Percentiles rank a stretch among this genome's conserved stretches.
Evolutionary conservation across 1,139 yeast genomes (phyloP).

Genomic region (Saccharomycopsis hybrid): DNA sequence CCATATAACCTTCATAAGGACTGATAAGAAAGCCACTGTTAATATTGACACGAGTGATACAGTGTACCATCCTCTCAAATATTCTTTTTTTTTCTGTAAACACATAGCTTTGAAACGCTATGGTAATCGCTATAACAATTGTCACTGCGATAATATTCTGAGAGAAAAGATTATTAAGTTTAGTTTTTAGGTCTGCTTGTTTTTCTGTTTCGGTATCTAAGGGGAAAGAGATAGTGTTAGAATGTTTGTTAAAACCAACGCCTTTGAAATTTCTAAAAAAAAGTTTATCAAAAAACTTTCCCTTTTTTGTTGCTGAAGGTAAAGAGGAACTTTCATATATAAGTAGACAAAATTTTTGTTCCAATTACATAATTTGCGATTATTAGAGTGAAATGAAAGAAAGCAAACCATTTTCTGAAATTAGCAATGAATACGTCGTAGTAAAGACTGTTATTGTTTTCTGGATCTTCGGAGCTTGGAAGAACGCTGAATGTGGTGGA

Average conservation of each 20-base stretch:
- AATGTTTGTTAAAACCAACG: neutral
- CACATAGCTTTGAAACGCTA: neutral
- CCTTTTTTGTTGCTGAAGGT: too few relatives aligned
- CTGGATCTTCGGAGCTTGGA: neutral
- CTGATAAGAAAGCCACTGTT: neutral
- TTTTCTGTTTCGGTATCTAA: neutral
- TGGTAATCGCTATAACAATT: neutral
- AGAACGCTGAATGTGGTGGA: neutral
- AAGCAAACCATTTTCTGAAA: constrained; percentile 5
- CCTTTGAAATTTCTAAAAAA: too few relatives aligned
- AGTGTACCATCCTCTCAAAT: neutral
- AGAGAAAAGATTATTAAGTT: too few relatives aligned
- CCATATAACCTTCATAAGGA: neutral
- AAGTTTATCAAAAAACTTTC: too few relatives aligned
- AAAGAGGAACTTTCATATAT: neutral
- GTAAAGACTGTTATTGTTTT: neutral
- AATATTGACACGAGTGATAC: neutral
- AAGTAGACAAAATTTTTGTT: neutral
- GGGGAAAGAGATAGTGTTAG: neutral
- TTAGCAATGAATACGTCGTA: neutral
- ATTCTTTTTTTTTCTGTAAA: neutral
- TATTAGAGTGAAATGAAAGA: constrained; percentile 3
- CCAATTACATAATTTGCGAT: neutral
- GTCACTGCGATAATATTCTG: too few relatives aligned
- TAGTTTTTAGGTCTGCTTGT: too few relatives aligned